phyloP scores from a whole-genome alignment of 495 filamentous ascomycete species.

The Massariosphaeria phaeospora region DNA sequence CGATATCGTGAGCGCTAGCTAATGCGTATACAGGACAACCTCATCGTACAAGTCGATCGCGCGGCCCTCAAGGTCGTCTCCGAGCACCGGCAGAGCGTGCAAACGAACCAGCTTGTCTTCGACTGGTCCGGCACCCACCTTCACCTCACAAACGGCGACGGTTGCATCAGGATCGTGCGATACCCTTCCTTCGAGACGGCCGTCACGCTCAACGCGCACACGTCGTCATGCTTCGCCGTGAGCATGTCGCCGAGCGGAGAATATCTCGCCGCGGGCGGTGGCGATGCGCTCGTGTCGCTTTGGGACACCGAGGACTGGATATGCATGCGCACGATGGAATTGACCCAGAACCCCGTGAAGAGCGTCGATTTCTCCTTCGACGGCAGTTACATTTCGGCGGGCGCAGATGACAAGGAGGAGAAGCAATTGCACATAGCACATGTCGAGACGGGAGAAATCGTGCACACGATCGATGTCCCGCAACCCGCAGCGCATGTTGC shows the following conservation, averaged over 20 bases:
- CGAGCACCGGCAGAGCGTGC: constrained; percentile 62
- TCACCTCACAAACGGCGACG: constrained; percentile 78
- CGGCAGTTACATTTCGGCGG: constrained; percentile 78
- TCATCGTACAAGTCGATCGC: constrained; percentile 55
- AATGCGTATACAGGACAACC: constrained; percentile 57
- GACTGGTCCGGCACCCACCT: constrained; percentile 67
- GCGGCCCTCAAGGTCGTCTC: constrained; percentile 46
- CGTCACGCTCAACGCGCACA: constrained; percentile 74
- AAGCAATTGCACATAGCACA: constrained; percentile 56
- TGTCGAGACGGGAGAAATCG: constrained; percentile 79
- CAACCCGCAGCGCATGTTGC: constrained; percentile 57
- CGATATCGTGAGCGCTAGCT: neutral
- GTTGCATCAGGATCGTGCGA: constrained; percentile 71
- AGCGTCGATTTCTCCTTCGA: constrained; percentile 90
- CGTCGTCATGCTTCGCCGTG: constrained; percentile 66
- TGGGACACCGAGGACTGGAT: constrained; percentile 95
- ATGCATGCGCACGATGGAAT: constrained; percentile 69
- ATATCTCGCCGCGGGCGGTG: constrained; percentile 82
- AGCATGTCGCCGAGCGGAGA: constrained; percentile 69
- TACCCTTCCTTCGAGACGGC: constrained; percentile 55
- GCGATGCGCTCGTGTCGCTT: constrained; percentile 79
- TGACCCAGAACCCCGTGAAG: constrained; percentile 70
- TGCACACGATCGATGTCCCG: constrained; percentile 70
- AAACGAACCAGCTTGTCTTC: constrained; percentile 81
- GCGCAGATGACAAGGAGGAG: constrained; percentile 75